These are phyloP conservation scores for Medakamo hakoo DNA, from an alignment of 139 green algal species.

Conservation along the genomic window DNA sequence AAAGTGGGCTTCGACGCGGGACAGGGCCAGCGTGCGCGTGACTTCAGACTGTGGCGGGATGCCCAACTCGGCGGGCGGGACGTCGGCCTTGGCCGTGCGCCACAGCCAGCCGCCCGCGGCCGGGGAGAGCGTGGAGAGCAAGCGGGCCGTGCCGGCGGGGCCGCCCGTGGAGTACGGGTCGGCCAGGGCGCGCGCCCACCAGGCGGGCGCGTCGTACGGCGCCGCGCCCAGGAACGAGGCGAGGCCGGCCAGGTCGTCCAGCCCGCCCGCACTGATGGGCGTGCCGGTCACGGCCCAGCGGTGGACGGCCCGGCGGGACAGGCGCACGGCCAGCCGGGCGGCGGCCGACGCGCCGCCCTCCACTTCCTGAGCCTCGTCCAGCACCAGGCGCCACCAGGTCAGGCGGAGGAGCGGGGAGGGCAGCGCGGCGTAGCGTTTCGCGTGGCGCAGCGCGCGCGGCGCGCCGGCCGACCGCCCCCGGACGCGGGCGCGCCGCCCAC, in stretches of 20 bases:
- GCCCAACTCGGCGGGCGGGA: conserved; percentile 50
- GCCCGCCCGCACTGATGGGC: conserved; percentile 52
- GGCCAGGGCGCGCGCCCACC: conserved; percentile 43
- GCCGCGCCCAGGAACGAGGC: conserved; percentile 55
- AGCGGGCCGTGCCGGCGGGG: conserved; percentile 8
- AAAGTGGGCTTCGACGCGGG: conserved; percentile 71
- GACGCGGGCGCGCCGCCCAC: neutral
- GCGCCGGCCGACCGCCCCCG: neutral
- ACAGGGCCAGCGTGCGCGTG: conserved; percentile 41
- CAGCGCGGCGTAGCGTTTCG: conserved; percentile 31
- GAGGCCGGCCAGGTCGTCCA: conserved; percentile 78
- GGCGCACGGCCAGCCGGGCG: conserved; percentile 53
- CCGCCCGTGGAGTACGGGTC: conserved; percentile 28
- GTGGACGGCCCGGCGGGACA: conserved; percentile 25
- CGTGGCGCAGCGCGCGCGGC: conserved; percentile 7
- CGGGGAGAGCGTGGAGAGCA: conserved; percentile 28
- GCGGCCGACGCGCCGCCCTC: conserved; percentile 50
- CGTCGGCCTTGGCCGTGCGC: conserved; percentile 62
- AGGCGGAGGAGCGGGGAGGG: conserved; percentile 77
- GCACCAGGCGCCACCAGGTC: conserved; percentile 71
- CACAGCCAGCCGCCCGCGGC: conserved; percentile 63
- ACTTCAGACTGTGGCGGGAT: conserved; percentile 50
- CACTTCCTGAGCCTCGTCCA: conserved; percentile 91
- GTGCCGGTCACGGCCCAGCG: conserved; percentile 63
- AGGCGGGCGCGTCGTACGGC: conserved; percentile 29